These are phyloP conservation scores for Candida silvatica DNA, from an alignment of 805 yeast species.

Conservation along the genomic window DNA sequence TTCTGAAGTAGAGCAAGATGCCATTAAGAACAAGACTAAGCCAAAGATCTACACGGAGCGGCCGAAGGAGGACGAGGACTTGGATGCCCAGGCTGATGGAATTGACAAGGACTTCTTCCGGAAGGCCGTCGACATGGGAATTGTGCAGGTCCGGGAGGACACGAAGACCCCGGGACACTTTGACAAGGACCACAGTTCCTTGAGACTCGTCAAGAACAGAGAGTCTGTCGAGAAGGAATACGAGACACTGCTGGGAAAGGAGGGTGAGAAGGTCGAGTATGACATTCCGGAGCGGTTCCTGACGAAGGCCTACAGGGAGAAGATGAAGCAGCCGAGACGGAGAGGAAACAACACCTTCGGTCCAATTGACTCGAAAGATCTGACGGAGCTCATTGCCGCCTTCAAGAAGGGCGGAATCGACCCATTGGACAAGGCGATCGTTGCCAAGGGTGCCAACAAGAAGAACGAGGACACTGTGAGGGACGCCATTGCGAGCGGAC, in stretches of 20 bases:
- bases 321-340: constrained; percentile 5
- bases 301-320: constrained; percentile 6
- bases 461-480: constrained; percentile 10
- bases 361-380: constrained; percentile 9
- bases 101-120: constrained; percentile 8
- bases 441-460: constrained; percentile 8
- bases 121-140: constrained; percentile 17
- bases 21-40: background rate
- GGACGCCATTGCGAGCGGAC: constrained; percentile 12
- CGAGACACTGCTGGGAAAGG: constrained; percentile 10
- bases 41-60: constrained; percentile 10
- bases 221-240: constrained; percentile 13
- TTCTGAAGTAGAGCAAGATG: background rate
- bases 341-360: constrained; percentile 7
- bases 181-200: constrained; percentile 15
- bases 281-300: constrained; percentile 14
- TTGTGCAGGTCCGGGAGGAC: constrained; percentile 13
- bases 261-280: constrained; percentile 5
- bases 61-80: constrained; percentile 10
- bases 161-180: constrained; percentile 1
- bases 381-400: constrained; percentile 15
- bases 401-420: constrained; percentile 10
- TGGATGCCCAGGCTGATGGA: constrained; percentile 5
- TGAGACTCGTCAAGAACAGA: constrained; percentile 16
- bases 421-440: constrained; percentile 2